Evolutionary conservation across 1,139 yeast species (phyloP).

Genomic region (Yamadazyma conglobata): DNA sequence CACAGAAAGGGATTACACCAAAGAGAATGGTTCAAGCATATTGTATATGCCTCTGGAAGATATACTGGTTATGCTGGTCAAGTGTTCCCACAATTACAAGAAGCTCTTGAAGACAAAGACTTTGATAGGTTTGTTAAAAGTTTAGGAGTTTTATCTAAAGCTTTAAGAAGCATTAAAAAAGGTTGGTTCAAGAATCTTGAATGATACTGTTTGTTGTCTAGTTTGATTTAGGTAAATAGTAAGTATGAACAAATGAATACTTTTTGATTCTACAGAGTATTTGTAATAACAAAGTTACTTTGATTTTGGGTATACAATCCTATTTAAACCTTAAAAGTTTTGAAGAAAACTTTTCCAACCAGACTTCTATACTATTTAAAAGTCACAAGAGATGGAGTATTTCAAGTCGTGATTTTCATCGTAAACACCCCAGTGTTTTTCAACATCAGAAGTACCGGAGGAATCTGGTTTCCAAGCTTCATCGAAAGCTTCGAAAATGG

Average conservation of each 20-base stretch:
- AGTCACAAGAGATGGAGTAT: conserved; percentile 58
- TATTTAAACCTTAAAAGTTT: conserved; percentile 5
- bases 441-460: conserved; percentile 81
- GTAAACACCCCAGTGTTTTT: conserved; percentile 92
- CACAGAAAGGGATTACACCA: conserved; percentile 58
- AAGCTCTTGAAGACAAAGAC: conserved; percentile 72
- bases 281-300: too few relatives aligned
- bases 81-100: conserved; percentile 73
- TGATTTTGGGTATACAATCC: conserved; percentile 3
- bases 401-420: conserved; percentile 54
- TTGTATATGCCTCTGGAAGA: conserved; percentile 79
- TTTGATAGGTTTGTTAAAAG: conserved; percentile 51
- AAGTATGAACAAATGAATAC: too few relatives aligned
- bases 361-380: conserved; percentile 15
- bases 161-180: conserved; percentile 26
- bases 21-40: conserved; percentile 85
- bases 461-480: conserved; percentile 95
- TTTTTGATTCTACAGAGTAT: too few relatives aligned
- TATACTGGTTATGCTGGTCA: conserved; percentile 86
- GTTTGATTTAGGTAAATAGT: too few relatives aligned
- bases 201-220: too few relatives aligned
- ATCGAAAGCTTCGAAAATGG: conserved; percentile 91
- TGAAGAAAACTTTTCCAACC: too few relatives aligned
- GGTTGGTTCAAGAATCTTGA: too few relatives aligned
- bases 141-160: conserved; percentile 47